These are phyloP conservation scores for Lumnitzera racemosa DNA, from an alignment of 345 rosid genomes.

Conservation along the genomic window DNA sequence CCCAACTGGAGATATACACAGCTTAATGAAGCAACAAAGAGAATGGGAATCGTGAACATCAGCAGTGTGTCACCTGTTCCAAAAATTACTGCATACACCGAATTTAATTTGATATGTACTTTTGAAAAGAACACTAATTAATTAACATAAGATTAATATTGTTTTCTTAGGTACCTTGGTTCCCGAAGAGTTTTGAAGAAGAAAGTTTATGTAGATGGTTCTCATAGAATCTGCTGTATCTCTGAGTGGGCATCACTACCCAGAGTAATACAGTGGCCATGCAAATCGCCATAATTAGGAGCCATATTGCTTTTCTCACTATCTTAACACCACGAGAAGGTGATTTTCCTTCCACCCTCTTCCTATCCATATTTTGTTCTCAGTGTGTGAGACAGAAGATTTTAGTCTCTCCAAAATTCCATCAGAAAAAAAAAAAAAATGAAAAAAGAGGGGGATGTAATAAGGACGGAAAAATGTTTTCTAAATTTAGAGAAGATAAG, in stretches of 20 bases:
- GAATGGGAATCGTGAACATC: slow-evolving; percentile 52
- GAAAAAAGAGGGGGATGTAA: too few species aligned
- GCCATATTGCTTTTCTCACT: slow-evolving; percentile 26
- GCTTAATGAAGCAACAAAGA: slow-evolving; percentile 48
- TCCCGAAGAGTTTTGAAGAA: slow-evolving; percentile 44
- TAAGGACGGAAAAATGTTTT: too few species aligned
- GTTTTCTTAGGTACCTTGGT: slow-evolving; percentile 32
- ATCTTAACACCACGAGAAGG: background rate
- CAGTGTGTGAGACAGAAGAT: too few species aligned
- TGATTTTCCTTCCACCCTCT: too few species aligned
- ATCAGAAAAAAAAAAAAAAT: too few species aligned
- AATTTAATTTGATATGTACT: slow-evolving; percentile 1
- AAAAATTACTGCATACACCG: too few species aligned
- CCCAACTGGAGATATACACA: slow-evolving; percentile 52
- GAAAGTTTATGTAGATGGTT: slow-evolving; percentile 22
- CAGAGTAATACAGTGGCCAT: slow-evolving; percentile 54
- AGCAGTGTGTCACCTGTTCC: slow-evolving; percentile 37
- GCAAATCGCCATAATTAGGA: slow-evolving; percentile 25
- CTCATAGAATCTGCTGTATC: slow-evolving; percentile 31
- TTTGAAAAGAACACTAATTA: background rate
- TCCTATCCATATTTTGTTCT: too few species aligned
- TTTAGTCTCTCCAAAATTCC: too few species aligned
- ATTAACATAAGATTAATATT: background rate
- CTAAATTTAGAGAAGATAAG: too few species aligned
- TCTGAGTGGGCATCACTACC: slow-evolving; percentile 60